Percentiles rank a stretch among this genome's conserved stretches.
These are phyloP conservation scores for Avena sativa DNA, from an alignment of 176 grass and related monocot species.

Conservation along the genomic window DNA sequence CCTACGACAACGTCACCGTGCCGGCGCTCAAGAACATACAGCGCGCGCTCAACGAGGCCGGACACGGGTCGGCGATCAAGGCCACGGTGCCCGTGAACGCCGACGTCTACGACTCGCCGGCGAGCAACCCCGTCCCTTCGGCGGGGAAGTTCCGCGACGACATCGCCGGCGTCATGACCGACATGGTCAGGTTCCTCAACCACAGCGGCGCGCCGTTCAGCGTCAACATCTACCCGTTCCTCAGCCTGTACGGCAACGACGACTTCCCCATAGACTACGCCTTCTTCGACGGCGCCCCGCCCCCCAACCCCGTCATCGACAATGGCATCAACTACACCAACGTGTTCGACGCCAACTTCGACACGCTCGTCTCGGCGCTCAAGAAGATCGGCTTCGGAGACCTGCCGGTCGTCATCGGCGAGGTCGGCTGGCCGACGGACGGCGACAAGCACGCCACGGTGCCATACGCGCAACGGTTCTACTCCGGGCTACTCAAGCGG, in stretches of 20 bases:
- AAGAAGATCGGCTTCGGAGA: slow-evolving; percentile 42
- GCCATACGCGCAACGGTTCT: too few relatives aligned
- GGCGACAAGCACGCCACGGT: slow-evolving; percentile 62
- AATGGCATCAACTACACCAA: slow-evolving; percentile 56
- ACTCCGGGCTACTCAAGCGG: too few relatives aligned
- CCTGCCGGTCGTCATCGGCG: slow-evolving; percentile 66
- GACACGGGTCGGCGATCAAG: slow-evolving; percentile 48
- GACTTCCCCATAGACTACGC: slow-evolving; percentile 78
- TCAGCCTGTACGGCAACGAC: slow-evolving; percentile 64
- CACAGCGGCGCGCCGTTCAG: slow-evolving; percentile 59
- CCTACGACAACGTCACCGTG: slow-evolving; percentile 58
- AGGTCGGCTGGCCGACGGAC: slow-evolving; percentile 85
- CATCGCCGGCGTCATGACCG: slow-evolving; percentile 44
- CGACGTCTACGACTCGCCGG: slow-evolving; percentile 77
- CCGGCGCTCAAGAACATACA: slow-evolving; percentile 79
- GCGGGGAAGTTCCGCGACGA: slow-evolving; percentile 66
- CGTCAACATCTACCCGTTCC: slow-evolving; percentile 83
- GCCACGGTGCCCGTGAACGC: slow-evolving; percentile 77
- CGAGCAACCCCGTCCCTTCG: slow-evolving; percentile 63
- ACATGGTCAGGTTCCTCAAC: slow-evolving; percentile 60
- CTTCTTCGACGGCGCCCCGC: slow-evolving; percentile 62
- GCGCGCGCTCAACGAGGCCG: slow-evolving; percentile 67
- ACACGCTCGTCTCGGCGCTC: slow-evolving; percentile 60
- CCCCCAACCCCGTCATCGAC: slow-evolving; percentile 50
- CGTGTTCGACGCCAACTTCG: slow-evolving; percentile 68